A percentile compares a stretch with the other conserved stretches of the same genome.
phyloP scores from a whole-genome alignment of 139 green algal genomes.

The Dunaliella primolecta region DNA sequence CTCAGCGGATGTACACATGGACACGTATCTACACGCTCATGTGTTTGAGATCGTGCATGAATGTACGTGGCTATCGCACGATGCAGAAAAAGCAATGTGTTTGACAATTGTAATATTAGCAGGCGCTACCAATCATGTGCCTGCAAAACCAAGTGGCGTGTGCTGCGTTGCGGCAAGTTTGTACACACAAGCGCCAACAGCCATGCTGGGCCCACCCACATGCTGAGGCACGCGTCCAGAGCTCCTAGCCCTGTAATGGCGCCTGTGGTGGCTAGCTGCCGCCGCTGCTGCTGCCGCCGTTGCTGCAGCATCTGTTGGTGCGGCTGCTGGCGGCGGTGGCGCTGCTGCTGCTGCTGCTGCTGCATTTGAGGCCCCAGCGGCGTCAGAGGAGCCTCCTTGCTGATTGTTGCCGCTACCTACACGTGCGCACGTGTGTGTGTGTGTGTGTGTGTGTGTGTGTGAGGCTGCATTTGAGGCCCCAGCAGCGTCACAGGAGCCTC shows the following conservation, averaged over 20 bases:
- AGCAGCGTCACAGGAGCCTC: no score
- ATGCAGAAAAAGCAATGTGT: no score
- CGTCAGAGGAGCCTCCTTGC: no score
- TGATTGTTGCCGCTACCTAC: background rate
- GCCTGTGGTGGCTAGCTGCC: background rate
- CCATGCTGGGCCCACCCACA: background rate
- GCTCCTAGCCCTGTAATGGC: background rate
- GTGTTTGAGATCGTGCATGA: no score
- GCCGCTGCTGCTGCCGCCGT: background rate
- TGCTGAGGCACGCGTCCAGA: background rate
- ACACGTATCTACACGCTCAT: no score
- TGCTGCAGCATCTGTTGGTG: background rate
- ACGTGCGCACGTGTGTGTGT: background rate
- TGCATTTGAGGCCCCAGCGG: background rate
- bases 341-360: background rate
- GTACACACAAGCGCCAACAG: background rate
- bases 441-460: background rate
- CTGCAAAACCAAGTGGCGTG: no score
- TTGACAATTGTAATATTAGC: no score
- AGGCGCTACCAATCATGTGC: no score
- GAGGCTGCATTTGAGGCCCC: no score
- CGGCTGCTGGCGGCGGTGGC: background rate
- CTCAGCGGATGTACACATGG: no score
- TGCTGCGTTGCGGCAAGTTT: no score
- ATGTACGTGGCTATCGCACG: no score